Conservation (phyloP, 352 stramenopile genomes). For the Aphanomyces euteiches region DNA sequence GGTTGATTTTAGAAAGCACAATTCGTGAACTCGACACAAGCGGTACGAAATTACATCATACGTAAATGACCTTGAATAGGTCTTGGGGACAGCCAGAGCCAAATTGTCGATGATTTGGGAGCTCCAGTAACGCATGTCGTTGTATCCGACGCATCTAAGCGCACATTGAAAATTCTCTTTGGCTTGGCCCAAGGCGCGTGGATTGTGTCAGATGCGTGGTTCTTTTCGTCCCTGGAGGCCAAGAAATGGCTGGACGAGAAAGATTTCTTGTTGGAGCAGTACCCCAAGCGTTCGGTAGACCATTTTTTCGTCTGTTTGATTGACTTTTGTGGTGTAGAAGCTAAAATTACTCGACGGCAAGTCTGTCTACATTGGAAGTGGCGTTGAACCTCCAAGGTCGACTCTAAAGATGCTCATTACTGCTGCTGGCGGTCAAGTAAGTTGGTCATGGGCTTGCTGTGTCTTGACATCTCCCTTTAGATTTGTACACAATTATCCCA, state of each 20-base stretch:
- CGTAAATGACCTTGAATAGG: slow-evolving; percentile 32
- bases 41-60: slow-evolving; percentile 34
- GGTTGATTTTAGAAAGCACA: slow-evolving; percentile 63
- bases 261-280: slow-evolving; percentile 50
- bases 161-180: slow-evolving; percentile 83
- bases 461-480: slow-evolving; percentile 10
- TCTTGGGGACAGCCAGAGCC: slow-evolving; percentile 51
- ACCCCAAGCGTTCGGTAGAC: neutral
- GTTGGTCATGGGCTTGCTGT: neutral
- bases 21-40: slow-evolving; percentile 74
- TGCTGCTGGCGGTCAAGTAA: slow-evolving; percentile 22
- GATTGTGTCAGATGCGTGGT: slow-evolving; percentile 77
- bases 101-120: slow-evolving; percentile 76
- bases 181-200: slow-evolving; percentile 72
- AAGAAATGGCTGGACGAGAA: slow-evolving; percentile 67
- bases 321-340: no score
- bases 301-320: no score
- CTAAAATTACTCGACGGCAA: neutral
- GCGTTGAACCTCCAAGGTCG: slow-evolving; percentile 23
- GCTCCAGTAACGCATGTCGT: slow-evolving; percentile 73
- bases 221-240: slow-evolving; percentile 69
- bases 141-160: slow-evolving; percentile 57
- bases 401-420: slow-evolving; percentile 12
- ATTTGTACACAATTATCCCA: slow-evolving; percentile 6
- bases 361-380: neutral